Base-by-base conservation (phyloP, 345 rosid genomes). In the Murraya koenigii region DNA sequence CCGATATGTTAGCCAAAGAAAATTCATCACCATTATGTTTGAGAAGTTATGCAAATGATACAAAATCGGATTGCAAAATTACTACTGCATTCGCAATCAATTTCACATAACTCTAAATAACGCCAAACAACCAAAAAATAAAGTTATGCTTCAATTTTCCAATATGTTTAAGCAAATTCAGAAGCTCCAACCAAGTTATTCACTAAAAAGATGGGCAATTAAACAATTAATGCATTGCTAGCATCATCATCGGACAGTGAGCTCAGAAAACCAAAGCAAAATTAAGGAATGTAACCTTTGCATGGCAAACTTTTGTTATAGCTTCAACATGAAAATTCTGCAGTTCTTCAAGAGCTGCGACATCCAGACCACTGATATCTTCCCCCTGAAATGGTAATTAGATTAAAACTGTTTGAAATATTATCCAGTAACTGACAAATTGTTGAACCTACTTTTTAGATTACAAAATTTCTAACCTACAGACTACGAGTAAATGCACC, bases 241-340 rank as follows among this genome's bases (percentile, higher is more conserved):
- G 69, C 64, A 67, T 7, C 9, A 32, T 76, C 70, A 28, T 55
- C 23, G n/a, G 26, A 35, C 8, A 68, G 26, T 1, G 26, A 73
- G 28, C 54, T 76, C 19, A 41, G 14, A 19, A 26, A 4, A 23
- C 39, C 36, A 61, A 62, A 62, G 77, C 47, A 44, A 41, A 36
- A 33, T 60, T 1, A 38, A 73, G 60, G 10, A 69, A 35, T 8
- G 44, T 77, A 49, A 90, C 89, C 90, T 87, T 88, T n/a, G 88
- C 85, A 63, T 80, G 87, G 82, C 87, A 86, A 69, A 86, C 87
- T 79, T 84, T 87, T 9, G 92, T 85, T 78, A 87, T 80, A 35
- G 84, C 90, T 69, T 87, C 90, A 61, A 88, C 87, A 71, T 86
- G 94, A 85, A 86, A 82, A 81, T 85, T 84, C 79, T 87, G 88